A percentile compares a stretch with the other conserved stretches of the same genome.
Conservation (phyloP, 306 rosid species). For the Fragaria vesca region DNA sequence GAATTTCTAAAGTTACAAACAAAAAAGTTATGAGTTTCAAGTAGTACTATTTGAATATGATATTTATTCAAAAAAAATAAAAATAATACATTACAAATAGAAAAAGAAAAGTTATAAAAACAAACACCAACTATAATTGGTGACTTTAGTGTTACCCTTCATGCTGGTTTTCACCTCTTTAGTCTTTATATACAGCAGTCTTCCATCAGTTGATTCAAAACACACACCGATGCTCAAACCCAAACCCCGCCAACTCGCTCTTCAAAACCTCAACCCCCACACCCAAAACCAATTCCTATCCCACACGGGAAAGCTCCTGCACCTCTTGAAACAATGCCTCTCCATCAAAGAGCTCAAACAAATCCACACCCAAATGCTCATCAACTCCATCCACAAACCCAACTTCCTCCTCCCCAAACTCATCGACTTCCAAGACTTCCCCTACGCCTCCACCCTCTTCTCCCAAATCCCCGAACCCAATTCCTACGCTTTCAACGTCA, state of each 20-base stretch:
- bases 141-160: no score
- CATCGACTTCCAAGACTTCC: slow-evolving; percentile 51
- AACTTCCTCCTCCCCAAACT: slow-evolving; percentile 62
- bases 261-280: neutral
- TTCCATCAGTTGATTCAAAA: neutral
- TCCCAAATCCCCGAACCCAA: slow-evolving; percentile 53
- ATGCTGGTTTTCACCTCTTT: no score
- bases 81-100: no score
- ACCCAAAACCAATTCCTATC: slow-evolving; percentile 7
- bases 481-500: slow-evolving; percentile 73
- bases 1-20: no score
- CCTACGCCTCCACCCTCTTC: slow-evolving; percentile 56
- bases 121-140: no score
- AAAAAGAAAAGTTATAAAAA: no score
- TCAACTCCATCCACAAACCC: slow-evolving; percentile 56
- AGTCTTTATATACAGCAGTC: no score
- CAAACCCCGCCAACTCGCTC: slow-evolving; percentile 28
- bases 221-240: slow-evolving; percentile 25
- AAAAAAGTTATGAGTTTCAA: no score
- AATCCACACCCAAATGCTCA: slow-evolving; percentile 69
- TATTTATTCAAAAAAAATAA: no score
- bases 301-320: slow-evolving; percentile 29
- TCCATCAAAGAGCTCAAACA: slow-evolving; percentile 46
- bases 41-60: no score
- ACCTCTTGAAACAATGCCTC: slow-evolving; percentile 46